A percentile compares a stretch with the other conserved stretches of the same genome.
These are phyloP conservation scores for Drechmeria coniospora DNA, from an alignment of 2,329 filamentous ascomycete species.

Conservation along the genomic window DNA sequence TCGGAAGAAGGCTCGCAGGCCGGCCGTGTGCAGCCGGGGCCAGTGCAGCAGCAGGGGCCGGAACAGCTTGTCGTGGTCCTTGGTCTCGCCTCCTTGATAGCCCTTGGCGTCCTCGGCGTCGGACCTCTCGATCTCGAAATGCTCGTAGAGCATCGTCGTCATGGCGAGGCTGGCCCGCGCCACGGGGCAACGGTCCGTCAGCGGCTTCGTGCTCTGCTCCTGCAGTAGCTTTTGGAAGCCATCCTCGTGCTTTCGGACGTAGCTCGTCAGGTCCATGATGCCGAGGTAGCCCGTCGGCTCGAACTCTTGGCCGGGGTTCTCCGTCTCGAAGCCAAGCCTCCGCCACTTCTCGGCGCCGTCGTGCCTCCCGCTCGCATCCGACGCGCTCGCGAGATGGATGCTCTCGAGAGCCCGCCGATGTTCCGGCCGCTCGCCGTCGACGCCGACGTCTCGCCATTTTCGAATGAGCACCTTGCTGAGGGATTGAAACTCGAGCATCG, in stretches of 20 bases:
- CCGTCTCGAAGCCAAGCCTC: conserved; percentile 77
- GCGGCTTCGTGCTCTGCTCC: conserved; percentile 65
- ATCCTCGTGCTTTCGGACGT: conserved; percentile 81
- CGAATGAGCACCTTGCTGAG: conserved; percentile 75
- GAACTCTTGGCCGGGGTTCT: conserved; percentile 78
- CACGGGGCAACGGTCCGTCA: conserved; percentile 66
- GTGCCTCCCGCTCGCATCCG: conserved; percentile 32
- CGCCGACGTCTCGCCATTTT: conserved; percentile 73
- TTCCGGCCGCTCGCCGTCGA: conserved; percentile 77
- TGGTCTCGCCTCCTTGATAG: conserved; percentile 58
- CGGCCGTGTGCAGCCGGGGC: conserved; percentile 76
- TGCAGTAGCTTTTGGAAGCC: conserved; percentile 81
- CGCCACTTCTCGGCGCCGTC: conserved; percentile 90
- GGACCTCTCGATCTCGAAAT: conserved; percentile 82
- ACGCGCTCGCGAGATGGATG: conserved; percentile 64
- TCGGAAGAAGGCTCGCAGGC: conserved; percentile 74
- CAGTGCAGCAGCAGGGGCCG: conserved; percentile 81
- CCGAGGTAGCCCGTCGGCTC: conserved; percentile 75
- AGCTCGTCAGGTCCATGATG: conserved; percentile 95
- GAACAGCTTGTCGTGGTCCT: conserved; percentile 76
- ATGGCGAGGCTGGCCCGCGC: conserved; percentile 75
- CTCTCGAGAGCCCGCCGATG: conserved; percentile 78
- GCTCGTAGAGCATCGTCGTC: conserved; percentile 79
- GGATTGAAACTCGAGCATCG: conserved; percentile 82
- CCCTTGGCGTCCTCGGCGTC: conserved; percentile 65